phyloP scores from a whole-genome alignment of 73 alveolate genomes.

The Uronychia setigera region DNA sequence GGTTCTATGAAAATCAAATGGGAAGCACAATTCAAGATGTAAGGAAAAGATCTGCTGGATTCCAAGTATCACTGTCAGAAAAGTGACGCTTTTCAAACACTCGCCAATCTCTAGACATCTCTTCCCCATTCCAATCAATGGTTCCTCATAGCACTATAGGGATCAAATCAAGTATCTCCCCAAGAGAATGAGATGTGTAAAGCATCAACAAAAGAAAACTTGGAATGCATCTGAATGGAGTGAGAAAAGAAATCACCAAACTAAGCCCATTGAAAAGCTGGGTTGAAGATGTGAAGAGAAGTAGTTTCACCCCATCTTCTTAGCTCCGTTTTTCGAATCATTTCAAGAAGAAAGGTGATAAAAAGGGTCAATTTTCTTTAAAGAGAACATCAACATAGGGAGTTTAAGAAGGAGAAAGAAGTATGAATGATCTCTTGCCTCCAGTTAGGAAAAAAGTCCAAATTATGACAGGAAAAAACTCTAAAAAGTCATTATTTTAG shows the following conservation, averaged over 20 bases:
- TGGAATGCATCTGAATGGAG: not conserved
- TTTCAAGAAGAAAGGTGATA: too few species aligned
- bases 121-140: too few species aligned
- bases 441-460: not conserved
- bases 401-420: not conserved
- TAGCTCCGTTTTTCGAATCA: not conserved
- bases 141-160: not conserved
- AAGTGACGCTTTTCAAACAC: too few species aligned
- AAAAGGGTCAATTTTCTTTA: not conserved
- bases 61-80: too few species aligned
- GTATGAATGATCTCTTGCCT: not conserved
- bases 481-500: not conserved
- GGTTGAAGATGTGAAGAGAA: not conserved
- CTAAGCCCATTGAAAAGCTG: not conserved
- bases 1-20: not conserved
- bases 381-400: not conserved
- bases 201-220: not conserved
- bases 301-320: not conserved
- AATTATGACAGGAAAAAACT: not conserved
- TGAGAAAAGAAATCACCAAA: not conserved
- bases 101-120: too few species aligned
- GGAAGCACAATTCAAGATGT: not conserved
- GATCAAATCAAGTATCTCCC: not conserved
- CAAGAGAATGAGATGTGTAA: too few species aligned
- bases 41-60: too few species aligned